Conservation (phyloP, 257 asterid species). For the Sherardia arvensis region DNA sequence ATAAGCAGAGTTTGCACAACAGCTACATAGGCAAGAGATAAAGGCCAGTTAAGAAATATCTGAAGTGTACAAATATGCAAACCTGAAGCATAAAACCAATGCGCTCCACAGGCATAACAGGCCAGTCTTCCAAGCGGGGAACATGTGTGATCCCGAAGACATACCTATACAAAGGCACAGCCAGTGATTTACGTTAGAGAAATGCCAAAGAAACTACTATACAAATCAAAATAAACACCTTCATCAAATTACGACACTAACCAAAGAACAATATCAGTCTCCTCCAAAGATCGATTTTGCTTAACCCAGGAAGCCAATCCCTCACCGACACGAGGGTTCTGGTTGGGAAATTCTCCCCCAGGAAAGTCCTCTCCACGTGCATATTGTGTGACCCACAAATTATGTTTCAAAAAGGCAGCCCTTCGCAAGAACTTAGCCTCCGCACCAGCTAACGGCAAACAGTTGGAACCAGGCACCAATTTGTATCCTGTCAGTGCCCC, state of each 20-base stretch:
- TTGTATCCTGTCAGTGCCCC: conserved; percentile 85
- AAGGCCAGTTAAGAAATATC: neutral
- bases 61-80: neutral
- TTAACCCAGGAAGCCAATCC: conserved; percentile 35
- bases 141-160: conserved; percentile 30
- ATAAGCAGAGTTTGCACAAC: too few species aligned
- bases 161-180: conserved; percentile 19
- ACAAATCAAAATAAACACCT: neutral
- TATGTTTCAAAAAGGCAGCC: conserved; percentile 82
- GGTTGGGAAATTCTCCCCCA: conserved; percentile 39
- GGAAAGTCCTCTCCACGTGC: conserved; percentile 30
- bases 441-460: conserved; percentile 76
- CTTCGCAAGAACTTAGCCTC: conserved; percentile 82
- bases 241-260: too few species aligned
- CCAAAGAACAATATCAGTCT: conserved; percentile 37
- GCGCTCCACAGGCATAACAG: conserved; percentile 39
- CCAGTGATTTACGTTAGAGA: neutral
- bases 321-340: conserved; percentile 35
- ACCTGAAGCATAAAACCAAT: conserved; percentile 36
- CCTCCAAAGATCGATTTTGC: conserved; percentile 32
- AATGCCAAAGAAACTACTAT: neutral
- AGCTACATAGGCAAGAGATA: too few species aligned
- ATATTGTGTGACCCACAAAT: conserved; percentile 43
- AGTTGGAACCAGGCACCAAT: conserved; percentile 85
- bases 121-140: conserved; percentile 40